Conservation (phyloP, 148 eudicot species). For the Dianthus caryophyllus region DNA sequence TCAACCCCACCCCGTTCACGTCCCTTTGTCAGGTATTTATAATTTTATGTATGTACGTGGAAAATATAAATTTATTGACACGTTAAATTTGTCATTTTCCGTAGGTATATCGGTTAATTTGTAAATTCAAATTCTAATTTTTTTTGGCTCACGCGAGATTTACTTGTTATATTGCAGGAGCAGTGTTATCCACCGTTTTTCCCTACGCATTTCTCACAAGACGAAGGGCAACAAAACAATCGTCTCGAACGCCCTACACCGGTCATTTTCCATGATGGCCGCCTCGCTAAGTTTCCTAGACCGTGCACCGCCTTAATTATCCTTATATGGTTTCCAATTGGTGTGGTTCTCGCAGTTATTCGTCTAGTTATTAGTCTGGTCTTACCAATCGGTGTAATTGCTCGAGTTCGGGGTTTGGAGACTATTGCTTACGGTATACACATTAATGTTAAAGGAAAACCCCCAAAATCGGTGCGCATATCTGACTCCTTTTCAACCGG, state of each 20-base stretch:
- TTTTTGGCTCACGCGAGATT: too few species aligned
- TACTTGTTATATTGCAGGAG: not conserved
- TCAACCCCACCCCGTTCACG: conserved; percentile 27
- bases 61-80: too few species aligned
- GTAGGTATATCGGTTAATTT: too few species aligned
- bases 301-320: conserved; percentile 57
- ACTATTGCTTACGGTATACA: conserved; percentile 45
- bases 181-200: not conserved
- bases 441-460: conserved; percentile 56
- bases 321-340: conserved; percentile 72
- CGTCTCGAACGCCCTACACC: conserved; percentile 46
- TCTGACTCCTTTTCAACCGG: conserved; percentile 40
- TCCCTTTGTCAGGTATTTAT: conserved; percentile 63
- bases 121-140: too few species aligned
- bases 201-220: not conserved
- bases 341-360: conserved; percentile 47
- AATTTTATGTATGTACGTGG: too few species aligned
- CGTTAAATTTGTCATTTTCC: too few species aligned
- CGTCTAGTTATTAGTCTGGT: conserved; percentile 42
- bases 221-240: not conserved
- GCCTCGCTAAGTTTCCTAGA: conserved; percentile 67
- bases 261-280: conserved; percentile 91
- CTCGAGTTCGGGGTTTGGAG: conserved; percentile 14
- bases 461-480: conserved; percentile 37
- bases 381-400: conserved; percentile 60